A percentile compares a stretch with the other conserved stretches of the same genome.
Evolutionary conservation across 768 basidiomycete genomes (phyloP).

Genomic region (Strobilomyces echinocephalus): DNA sequence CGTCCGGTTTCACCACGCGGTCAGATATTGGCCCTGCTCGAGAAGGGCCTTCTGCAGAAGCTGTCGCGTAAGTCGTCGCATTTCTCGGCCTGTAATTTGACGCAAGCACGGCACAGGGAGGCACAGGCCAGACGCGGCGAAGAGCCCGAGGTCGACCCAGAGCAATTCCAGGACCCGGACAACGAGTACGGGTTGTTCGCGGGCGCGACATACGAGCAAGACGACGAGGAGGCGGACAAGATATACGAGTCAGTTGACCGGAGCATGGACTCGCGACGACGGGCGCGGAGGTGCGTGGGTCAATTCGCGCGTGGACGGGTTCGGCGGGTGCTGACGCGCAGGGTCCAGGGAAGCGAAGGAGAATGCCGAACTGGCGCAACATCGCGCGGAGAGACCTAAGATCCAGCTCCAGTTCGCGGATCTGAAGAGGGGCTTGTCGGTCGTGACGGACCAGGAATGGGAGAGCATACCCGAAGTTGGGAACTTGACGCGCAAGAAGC

Average conservation of each 20-base stretch:
- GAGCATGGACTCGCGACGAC: constrained; percentile 83
- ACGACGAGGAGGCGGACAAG: constrained; percentile 95
- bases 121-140: constrained; percentile 85
- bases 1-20: constrained; percentile 95
- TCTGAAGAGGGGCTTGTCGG: constrained; percentile 82
- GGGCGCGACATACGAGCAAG: constrained; percentile 92
- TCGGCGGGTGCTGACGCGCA: constrained; percentile 17
- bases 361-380: constrained; percentile 65
- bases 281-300: constrained; percentile 64
- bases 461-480: constrained; percentile 93
- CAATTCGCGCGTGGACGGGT: constrained; percentile 45
- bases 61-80: constrained; percentile 56
- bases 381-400: constrained; percentile 85
- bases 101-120: constrained; percentile 45
- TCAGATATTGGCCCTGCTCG: constrained; percentile 98
- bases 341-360: constrained; percentile 69
- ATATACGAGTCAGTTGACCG: constrained; percentile 92
- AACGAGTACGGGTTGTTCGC: constrained; percentile 96
- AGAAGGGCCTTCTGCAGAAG: constrained; percentile 89
- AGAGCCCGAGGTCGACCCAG: constrained; percentile 82
- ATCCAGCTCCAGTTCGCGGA: constrained; percentile 96
- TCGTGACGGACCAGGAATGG: constrained; percentile 91
- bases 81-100: no score
- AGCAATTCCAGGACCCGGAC: constrained; percentile 94
- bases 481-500: constrained; percentile 89